A percentile compares a stretch with the other conserved stretches of the same genome.
Evolutionary conservation across 164 flowering plant genomes (phyloP).

Genomic region (Dillenia suffruticosa): DNA sequence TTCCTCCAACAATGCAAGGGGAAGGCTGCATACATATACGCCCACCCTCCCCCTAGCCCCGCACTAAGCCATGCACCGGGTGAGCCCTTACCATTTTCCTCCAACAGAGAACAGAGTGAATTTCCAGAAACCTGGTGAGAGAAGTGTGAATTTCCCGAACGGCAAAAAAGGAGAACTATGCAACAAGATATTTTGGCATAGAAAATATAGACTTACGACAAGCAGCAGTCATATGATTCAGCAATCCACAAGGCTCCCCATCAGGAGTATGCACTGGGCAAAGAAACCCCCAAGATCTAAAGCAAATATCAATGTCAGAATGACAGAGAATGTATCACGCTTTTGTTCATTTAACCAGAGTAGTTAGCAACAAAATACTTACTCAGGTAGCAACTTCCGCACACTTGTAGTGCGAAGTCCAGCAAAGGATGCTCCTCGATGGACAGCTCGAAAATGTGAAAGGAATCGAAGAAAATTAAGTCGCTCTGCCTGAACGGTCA

Average conservation of each 20-base stretch:
- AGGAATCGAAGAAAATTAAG: conserved; percentile 86
- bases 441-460: conserved; percentile 92
- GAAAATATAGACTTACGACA: conserved; percentile 57
- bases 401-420: conserved; percentile 94
- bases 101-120: not conserved
- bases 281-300: conserved; percentile 95
- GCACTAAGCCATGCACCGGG: too few relatives aligned
- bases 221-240: conserved; percentile 74
- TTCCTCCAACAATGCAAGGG: not conserved
- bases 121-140: not conserved
- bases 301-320: conserved; percentile 1
- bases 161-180: not conserved
- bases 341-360: not conserved
- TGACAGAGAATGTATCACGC: not conserved
- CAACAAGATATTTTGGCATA: not conserved
- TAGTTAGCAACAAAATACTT: conserved; percentile 21
- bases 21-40: too few relatives aligned
- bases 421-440: conserved; percentile 90
- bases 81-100: not conserved
- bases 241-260: conserved; percentile 94
- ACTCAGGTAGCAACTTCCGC: conserved; percentile 97
- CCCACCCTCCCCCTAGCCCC: too few relatives aligned
- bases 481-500: conserved; percentile 85
- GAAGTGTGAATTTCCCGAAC: not conserved
- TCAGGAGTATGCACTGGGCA: conserved; percentile 99